A percentile compares a stretch with the other conserved stretches of the same genome.
phyloP scores from a whole-genome alignment of 257 asterid species.

The Echium plantagineum region DNA sequence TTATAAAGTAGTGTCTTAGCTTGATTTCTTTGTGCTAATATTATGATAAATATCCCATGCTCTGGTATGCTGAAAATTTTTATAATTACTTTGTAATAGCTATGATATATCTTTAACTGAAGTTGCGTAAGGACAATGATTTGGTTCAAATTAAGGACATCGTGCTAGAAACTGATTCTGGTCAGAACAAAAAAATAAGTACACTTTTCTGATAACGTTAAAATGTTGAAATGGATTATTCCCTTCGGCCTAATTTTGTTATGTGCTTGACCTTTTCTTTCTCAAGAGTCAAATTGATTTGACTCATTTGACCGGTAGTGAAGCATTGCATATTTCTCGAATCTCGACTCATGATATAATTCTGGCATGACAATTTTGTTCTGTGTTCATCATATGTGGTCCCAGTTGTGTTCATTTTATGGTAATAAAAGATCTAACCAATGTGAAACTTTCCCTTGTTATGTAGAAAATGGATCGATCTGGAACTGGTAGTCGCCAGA shows the following conservation, averaged over 20 bases:
- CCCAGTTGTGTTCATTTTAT: not conserved
- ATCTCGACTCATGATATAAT: too few species aligned
- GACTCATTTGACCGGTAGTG: not conserved
- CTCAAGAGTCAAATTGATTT: not conserved
- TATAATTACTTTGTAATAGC: too few species aligned
- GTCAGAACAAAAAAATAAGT: not conserved
- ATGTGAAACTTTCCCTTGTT: constrained; percentile 8
- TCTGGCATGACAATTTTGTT: not conserved
- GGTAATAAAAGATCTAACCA: not conserved
- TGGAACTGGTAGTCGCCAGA: constrained; percentile 46
- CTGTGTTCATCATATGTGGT: not conserved
- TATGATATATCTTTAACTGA: too few species aligned
- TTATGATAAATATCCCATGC: too few species aligned
- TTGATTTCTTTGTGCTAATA: too few species aligned
- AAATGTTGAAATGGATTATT: not conserved
- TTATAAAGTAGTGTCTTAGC: too few species aligned
- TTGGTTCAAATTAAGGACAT: not conserved
- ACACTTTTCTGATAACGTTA: not conserved
- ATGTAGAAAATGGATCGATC: constrained; percentile 68
- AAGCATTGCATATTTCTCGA: not conserved
- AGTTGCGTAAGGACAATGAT: not conserved
- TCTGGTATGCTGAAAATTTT: too few species aligned
- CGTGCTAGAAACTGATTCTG: not conserved
- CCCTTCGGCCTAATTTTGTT: not conserved
- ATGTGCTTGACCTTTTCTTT: not conserved